phyloP scores from a whole-genome alignment of 176 grass and related monocot species.

The Cenchrus fungigraminus region DNA sequence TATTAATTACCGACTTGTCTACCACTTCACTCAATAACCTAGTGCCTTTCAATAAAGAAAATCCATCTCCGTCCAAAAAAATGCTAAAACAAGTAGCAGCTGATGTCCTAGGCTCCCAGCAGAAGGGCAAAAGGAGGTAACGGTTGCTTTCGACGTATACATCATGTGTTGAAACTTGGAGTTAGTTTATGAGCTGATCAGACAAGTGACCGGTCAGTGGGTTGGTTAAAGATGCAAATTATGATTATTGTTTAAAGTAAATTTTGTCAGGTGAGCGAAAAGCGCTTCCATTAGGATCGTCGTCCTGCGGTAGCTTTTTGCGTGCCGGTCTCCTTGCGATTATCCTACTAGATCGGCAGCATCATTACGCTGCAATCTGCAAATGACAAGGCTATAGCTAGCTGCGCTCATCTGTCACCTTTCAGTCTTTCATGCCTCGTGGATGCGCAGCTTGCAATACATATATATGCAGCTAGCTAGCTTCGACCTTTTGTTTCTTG shows the following conservation, averaged over 20 bases:
- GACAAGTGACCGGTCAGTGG: slow-evolving; percentile 40
- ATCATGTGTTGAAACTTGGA: slow-evolving; percentile 51
- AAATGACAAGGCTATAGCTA: slow-evolving; percentile 36
- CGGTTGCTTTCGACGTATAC: slow-evolving; percentile 41
- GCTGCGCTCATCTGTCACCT: neutral
- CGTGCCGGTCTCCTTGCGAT: slow-evolving; percentile 20
- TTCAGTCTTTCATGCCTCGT: neutral
- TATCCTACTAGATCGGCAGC: slow-evolving; percentile 37
- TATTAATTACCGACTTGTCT: slow-evolving; percentile 17
- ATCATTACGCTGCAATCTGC: slow-evolving; percentile 35
- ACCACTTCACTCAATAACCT: slow-evolving; percentile 31
- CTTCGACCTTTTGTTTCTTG: too few species aligned
- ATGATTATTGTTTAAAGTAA: slow-evolving; percentile 13
- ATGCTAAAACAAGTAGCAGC: neutral
- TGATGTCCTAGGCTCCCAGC: slow-evolving; percentile 25
- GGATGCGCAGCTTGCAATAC: neutral
- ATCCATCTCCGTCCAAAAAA: slow-evolving; percentile 16
- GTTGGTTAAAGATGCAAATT: slow-evolving; percentile 55
- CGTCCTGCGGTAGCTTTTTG: slow-evolving; percentile 31
- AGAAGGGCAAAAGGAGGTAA: slow-evolving; percentile 28
- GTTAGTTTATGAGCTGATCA: neutral
- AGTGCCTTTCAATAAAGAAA: neutral
- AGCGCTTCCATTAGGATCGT: slow-evolving; percentile 44
- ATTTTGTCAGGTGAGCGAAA: slow-evolving; percentile 35
- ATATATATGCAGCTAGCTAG: too few species aligned